Conservation (phyloP, 2,329 filamentous ascomycete genomes). For the Blastomyces emzantsi region DNA sequence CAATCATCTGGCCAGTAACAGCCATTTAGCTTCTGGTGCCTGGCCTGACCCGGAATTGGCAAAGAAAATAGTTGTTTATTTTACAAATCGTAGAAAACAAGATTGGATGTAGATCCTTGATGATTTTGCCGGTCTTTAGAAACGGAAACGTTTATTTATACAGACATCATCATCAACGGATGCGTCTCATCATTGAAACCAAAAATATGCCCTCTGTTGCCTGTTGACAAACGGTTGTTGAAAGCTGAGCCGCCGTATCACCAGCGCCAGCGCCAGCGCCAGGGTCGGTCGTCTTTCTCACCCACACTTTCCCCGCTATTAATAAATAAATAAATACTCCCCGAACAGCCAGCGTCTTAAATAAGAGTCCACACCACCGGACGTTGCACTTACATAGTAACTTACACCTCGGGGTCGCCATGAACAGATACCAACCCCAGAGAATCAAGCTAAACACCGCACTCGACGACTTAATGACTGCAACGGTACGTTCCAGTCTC, state of each 20-base stretch:
- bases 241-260: too few species aligned
- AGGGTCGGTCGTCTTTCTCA: too few species aligned
- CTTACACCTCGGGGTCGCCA: background rate
- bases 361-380: too few species aligned
- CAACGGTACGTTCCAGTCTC: background rate
- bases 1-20: background rate
- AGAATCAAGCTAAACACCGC: background rate
- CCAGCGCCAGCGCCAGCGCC: too few species aligned
- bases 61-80: background rate
- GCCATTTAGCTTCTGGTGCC: slow-evolving; percentile 1
- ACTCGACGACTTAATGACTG: background rate
- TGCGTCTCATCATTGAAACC: too few species aligned
- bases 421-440: background rate
- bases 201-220: too few species aligned
- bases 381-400: too few species aligned
- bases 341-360: too few species aligned
- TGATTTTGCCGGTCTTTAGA: background rate
- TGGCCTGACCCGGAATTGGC: background rate
- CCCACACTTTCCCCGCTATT: too few species aligned
- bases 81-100: background rate
- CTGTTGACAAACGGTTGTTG: too few species aligned
- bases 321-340: too few species aligned
- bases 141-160: background rate
- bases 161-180: background rate
- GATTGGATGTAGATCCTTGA: background rate